Conservation (phyloP, 106 monocot species). For the Allium fistulosum region DNA sequence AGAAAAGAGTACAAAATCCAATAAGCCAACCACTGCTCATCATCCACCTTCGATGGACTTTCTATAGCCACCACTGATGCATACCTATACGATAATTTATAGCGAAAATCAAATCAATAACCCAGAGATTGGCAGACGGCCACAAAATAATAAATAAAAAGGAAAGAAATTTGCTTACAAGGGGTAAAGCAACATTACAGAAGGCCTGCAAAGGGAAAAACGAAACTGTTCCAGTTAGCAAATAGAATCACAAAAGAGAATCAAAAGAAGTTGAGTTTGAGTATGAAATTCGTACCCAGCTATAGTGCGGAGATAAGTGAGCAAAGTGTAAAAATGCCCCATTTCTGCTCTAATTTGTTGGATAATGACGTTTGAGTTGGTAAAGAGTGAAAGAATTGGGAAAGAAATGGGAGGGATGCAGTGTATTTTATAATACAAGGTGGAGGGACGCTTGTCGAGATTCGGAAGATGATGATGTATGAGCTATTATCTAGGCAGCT, state of each 20-base stretch:
- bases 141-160: not conserved
- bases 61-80: conserved; percentile 53
- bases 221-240: not conserved
- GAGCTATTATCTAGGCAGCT: not conserved
- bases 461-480: not conserved
- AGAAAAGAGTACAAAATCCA: conserved; percentile 69
- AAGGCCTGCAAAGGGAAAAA: conserved; percentile 19
- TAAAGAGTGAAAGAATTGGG: not conserved
- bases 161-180: conserved; percentile 21
- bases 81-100: conserved; percentile 20
- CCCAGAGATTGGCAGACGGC: no score
- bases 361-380: not conserved
- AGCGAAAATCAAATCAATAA: not conserved
- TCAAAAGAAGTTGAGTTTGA: not conserved
- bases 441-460: not conserved
- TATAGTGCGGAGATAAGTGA: conserved; percentile 17
- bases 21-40: conserved; percentile 70
- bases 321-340: conserved; percentile 21
- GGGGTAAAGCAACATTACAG: conserved; percentile 40
- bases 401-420: not conserved
- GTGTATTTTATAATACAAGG: not conserved
- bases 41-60: conserved; percentile 41
- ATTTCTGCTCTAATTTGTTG: not conserved
- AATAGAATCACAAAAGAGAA: not conserved
- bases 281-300: conserved; percentile 12